These are phyloP conservation scores for Aspergillus fijiensis DNA, from an alignment of 2,329 filamentous ascomycete genomes.

Conservation along the genomic window DNA sequence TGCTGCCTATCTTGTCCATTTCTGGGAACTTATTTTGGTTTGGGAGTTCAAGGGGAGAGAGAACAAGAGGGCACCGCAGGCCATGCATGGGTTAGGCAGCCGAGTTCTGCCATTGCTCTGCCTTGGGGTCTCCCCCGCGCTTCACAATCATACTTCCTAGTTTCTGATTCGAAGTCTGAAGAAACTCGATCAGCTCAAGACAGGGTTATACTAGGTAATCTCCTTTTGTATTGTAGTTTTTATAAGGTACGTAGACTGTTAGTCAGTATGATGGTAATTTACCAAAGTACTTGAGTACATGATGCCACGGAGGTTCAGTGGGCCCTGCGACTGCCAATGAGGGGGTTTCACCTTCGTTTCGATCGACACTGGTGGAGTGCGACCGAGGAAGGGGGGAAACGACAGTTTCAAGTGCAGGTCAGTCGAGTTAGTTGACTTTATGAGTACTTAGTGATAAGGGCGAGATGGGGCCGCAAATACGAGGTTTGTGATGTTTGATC, in stretches of 20 bases:
- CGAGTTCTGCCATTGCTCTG: background rate
- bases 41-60: background rate
- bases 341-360: background rate
- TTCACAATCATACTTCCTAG: no score
- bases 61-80: background rate
- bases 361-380: conserved; percentile 8
- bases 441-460: background rate
- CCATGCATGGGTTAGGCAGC: background rate
- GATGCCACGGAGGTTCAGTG: conserved; percentile 1
- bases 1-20: background rate
- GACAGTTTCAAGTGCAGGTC: conserved; percentile 4
- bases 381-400: conserved; percentile 1
- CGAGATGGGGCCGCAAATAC: background rate
- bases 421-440: background rate
- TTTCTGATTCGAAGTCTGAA: background rate
- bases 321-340: conserved; percentile 11
- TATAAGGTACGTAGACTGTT: no score
- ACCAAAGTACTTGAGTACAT: no score
- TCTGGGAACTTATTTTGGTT: background rate
- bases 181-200: background rate
- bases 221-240: background rate
- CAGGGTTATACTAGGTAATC: background rate
- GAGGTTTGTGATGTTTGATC: background rate
- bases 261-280: no score
- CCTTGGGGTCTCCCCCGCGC: background rate